Evolutionary conservation across 2,329 filamentous ascomycete genomes (phyloP).

Genomic region (Anisogramma anomala): DNA sequence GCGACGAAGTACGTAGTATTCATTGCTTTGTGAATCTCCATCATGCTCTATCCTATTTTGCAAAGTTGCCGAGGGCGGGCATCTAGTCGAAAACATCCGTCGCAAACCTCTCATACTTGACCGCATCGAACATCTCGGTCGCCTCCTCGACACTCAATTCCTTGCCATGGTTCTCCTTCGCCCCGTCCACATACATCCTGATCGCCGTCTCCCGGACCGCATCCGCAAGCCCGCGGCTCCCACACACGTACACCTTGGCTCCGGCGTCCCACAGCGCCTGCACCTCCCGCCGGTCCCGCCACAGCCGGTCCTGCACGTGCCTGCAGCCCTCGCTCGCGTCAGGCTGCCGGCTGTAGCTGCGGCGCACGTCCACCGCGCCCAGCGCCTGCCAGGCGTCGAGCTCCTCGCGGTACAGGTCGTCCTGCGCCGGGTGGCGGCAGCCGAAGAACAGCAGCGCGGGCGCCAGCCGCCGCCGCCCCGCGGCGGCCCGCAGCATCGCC

Average conservation of each 20-base stretch:
- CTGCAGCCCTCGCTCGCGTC: constrained; percentile 25
- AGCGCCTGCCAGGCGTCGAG: constrained; percentile 46
- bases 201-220: constrained; percentile 27
- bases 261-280: constrained; percentile 25
- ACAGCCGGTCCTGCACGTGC: constrained; percentile 36
- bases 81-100: constrained; percentile 48
- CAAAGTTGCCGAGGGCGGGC: no score
- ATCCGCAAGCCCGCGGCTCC: constrained; percentile 34
- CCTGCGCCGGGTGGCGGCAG: constrained; percentile 41
- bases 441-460: constrained; percentile 56
- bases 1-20: no score
- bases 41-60: no score
- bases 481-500: constrained; percentile 32
- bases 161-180: constrained; percentile 19
- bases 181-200: constrained; percentile 24
- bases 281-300: constrained; percentile 29
- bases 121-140: constrained; percentile 35
- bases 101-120: constrained; percentile 44
- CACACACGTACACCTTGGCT: constrained; percentile 50
- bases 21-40: no score
- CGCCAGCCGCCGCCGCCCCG: constrained; percentile 40
- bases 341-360: constrained; percentile 46
- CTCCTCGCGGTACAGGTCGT: constrained; percentile 50
- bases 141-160: constrained; percentile 19
- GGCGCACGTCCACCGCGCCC: constrained; percentile 49